Evolutionary conservation across 2,329 filamentous ascomycete genomes (phyloP).

Genomic region (Clarireedia homoeocarpa): DNA sequence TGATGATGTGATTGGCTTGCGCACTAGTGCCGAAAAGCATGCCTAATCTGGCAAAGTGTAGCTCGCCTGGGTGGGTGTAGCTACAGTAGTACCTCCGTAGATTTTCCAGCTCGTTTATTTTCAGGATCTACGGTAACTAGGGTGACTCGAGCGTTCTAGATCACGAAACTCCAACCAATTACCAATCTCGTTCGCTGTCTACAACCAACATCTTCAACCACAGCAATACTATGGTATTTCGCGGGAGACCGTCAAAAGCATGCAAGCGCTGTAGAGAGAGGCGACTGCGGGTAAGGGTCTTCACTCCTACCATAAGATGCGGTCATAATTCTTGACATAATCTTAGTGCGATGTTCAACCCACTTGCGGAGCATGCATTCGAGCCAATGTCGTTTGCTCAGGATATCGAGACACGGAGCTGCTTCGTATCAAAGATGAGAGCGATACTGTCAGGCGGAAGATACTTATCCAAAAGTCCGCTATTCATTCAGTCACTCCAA

Average conservation of each 20-base stretch:
- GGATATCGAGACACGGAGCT: constrained; percentile 11
- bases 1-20: neutral
- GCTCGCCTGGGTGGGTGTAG: too few species aligned
- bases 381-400: constrained; percentile 7
- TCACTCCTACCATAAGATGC: neutral
- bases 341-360: constrained; percentile 15
- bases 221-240: neutral
- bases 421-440: constrained; percentile 13
- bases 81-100: too few species aligned
- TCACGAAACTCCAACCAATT: too few species aligned
- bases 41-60: neutral
- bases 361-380: constrained; percentile 8
- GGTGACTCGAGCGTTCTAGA: too few species aligned
- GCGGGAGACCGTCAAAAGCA: constrained; percentile 15
- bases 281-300: constrained; percentile 11
- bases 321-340: neutral
- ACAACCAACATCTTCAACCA: neutral
- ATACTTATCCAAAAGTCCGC: neutral
- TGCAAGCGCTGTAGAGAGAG: constrained; percentile 16
- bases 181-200: neutral
- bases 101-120: too few species aligned
- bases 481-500: neutral
- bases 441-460: neutral
- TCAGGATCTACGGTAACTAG: too few species aligned
- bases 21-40: neutral